phyloP scores from a whole-genome alignment of 768 basidiomycete genomes.

The Xerocomus spinulosus region DNA sequence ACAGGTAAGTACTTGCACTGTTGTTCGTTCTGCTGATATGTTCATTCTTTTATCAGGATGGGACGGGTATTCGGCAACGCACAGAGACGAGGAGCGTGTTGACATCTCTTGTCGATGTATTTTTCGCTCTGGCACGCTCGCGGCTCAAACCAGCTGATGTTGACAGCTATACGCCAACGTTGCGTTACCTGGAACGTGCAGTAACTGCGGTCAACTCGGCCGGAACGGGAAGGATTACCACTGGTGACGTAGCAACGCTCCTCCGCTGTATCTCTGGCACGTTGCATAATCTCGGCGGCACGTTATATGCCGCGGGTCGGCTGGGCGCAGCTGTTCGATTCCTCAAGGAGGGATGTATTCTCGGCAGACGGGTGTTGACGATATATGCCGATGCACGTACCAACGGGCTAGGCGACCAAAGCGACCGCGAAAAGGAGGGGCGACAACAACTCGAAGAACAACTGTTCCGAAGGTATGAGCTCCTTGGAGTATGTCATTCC shows the following conservation, averaged over 20 bases:
- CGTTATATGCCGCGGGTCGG: conserved; percentile 61
- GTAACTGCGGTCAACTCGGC: conserved; percentile 20
- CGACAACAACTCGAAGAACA: conserved; percentile 64
- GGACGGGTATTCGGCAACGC: neutral
- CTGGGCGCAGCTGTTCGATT: conserved; percentile 67
- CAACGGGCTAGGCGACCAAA: conserved; percentile 16
- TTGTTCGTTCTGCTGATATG: neutral
- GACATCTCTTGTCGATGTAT: conserved; percentile 48
- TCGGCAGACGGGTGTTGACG: conserved; percentile 47
- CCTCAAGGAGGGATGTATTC: conserved; percentile 52
- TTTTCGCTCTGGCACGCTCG: conserved; percentile 51
- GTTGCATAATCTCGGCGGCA: conserved; percentile 63
- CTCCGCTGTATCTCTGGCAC: conserved; percentile 68
- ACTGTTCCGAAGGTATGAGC: conserved; percentile 70
- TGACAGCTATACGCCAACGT: conserved; percentile 42
- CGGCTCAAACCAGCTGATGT: conserved; percentile 38
- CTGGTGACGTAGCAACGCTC: conserved; percentile 43
- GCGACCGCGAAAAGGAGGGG: conserved; percentile 31
- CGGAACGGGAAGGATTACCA: conserved; percentile 4
- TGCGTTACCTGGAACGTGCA: conserved; percentile 46
- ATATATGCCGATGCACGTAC: conserved; percentile 12
- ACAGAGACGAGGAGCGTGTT: conserved; percentile 32
- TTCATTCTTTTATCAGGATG: conserved; percentile 3
- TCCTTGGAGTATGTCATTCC: conserved; percentile 72
- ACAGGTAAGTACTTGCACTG: conserved; percentile 24